phyloP scores from a whole-genome alignment of 1,284 basidiomycete genomes.

The Apiotrichum laibachii region DNA sequence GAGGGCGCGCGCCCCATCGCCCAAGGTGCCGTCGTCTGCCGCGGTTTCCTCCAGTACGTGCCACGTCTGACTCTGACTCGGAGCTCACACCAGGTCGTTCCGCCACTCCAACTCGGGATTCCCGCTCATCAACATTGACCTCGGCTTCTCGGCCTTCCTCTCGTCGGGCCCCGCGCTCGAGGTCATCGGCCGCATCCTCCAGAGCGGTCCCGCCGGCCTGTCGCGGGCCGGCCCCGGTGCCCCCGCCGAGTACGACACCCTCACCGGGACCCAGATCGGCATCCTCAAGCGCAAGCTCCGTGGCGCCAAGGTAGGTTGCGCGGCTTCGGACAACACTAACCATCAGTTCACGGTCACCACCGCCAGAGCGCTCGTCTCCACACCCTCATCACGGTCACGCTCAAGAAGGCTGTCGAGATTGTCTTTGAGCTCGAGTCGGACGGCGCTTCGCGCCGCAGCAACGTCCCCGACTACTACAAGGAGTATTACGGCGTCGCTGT shows the following conservation, averaged over 20 bases:
- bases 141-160: constrained; percentile 49
- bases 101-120: constrained; percentile 37
- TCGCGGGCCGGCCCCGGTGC: constrained; percentile 11
- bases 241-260: constrained; percentile 16
- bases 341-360: constrained; percentile 40
- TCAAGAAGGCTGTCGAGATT: constrained; percentile 33
- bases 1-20: constrained; percentile 33
- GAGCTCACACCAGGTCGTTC: constrained; percentile 33
- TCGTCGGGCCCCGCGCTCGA: constrained; percentile 39
- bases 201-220: constrained; percentile 15
- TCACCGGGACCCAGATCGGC: constrained; percentile 21
- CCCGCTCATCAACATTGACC: constrained; percentile 42
- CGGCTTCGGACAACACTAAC: background rate
- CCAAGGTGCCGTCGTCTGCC: constrained; percentile 42
- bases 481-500: constrained; percentile 32
- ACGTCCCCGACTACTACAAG: constrained; percentile 46
- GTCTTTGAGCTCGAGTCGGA: constrained; percentile 37
- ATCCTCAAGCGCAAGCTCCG: constrained; percentile 37
- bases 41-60: constrained; percentile 46
- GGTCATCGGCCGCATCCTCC: constrained; percentile 40
- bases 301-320: constrained; percentile 34
- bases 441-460: constrained; percentile 26
- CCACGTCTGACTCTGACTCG: too few species aligned
- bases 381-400: constrained; percentile 36
- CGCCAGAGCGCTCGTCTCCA: constrained; percentile 36